Base-by-base conservation (phyloP, 805 yeast species). In the Tetrapisispora arboricola region DNA sequence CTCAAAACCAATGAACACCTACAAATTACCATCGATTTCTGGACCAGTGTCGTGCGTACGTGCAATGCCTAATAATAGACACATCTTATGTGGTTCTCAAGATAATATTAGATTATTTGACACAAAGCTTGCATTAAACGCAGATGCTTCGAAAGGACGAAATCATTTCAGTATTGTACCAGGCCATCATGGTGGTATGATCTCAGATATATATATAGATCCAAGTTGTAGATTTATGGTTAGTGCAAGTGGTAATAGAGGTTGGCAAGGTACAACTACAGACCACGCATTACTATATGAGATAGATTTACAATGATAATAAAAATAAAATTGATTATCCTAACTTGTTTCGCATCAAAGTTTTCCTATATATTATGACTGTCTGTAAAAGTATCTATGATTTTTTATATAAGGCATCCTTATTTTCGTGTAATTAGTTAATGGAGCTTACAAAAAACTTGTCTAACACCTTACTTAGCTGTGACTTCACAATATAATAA, bases 181-280 rank as follows among this genome's bases (percentile, higher is more conserved):
- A 0, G 97, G 98, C 1, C 97, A 92, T 60, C 95, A 85, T 55
- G 97, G 98, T 37, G 95, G 96, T 21, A 75, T 77, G 3, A 66
- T 92, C 26, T 82, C 94, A 36, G 76, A 78, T 39, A 65, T 92
- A 47, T 69, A 75, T 41, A 80, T 88, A 18, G 97, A 90, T 60
- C 90, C 90, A 24, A 81, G 92, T 2, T 85, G 94, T 30, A 65
- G 92, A 46, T 92, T 84, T 58, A 70, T 92, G 80, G 73, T 90
- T 6, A 38, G 95, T 53, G 80, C 96, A 1, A 82, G 94, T 57
- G 98, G 98, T 9, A 85, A 84, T 47, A 73, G 96, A 53, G 98
- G 98, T 5, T 90, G 96, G 96, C 87, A 81, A 49, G 87, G 94
- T 3, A 65, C 69, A 28, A 73, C 81, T 19, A 80, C 92, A 1